phyloP scores from a whole-genome alignment of 495 filamentous ascomycete genomes.

The Evansstolkia leycettana region DNA sequence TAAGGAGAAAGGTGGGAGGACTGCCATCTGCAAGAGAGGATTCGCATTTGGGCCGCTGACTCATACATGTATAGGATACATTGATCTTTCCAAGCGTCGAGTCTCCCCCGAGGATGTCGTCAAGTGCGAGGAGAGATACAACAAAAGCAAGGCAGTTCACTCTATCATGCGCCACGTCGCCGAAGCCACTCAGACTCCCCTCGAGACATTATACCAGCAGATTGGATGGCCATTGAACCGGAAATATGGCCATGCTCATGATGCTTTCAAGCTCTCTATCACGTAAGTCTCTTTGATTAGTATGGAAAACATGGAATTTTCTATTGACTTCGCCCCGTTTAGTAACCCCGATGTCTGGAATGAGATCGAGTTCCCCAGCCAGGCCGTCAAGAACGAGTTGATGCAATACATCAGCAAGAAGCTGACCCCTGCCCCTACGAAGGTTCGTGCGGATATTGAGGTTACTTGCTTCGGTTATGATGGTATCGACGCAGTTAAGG shows the following conservation, averaged over 20 bases:
- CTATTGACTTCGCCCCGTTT: conserved; percentile 3
- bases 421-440: conserved; percentile 91
- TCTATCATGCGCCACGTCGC: conserved; percentile 96
- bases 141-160: conserved; percentile 99
- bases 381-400: conserved; percentile 75
- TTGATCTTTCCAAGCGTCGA: conserved; percentile 95
- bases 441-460: conserved; percentile 95
- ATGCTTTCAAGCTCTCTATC: conserved; percentile 98
- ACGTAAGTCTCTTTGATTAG: conserved; percentile 47
- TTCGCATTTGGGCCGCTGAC: conserved; percentile 14
- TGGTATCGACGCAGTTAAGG: conserved; percentile 95
- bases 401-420: conserved; percentile 90
- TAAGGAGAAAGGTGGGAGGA: conserved; percentile 79
- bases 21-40: too few relatives aligned
- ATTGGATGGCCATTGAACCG: conserved; percentile 97
- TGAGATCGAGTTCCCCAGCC: conserved; percentile 76
- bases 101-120: conserved; percentile 95
- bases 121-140: conserved; percentile 97
- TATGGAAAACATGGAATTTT: conserved; percentile 5
- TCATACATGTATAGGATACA: conserved; percentile 53
- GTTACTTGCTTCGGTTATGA: conserved; percentile 98
- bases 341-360: conserved; percentile 95
- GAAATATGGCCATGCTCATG: conserved; percentile 91
- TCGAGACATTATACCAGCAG: conserved; percentile 82
- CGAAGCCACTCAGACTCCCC: conserved; percentile 87